Base-by-base conservation (phyloP, 306 rosid species). In the Canavalia gladiata region DNA sequence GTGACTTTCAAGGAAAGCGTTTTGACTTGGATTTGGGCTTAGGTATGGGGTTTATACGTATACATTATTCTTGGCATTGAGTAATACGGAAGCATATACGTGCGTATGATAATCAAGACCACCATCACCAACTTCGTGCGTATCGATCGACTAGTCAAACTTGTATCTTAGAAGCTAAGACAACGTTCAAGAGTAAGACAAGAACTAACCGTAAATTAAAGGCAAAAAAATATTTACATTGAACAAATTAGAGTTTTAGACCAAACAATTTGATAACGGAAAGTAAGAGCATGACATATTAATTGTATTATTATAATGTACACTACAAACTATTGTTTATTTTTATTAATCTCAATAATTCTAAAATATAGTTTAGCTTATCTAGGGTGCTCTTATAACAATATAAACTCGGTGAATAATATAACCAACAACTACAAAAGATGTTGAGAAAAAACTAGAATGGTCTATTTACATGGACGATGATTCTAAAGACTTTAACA, bases 31-130 rank as follows among this genome's bases (percentile, higher is more conserved):
- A 52, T 42, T 57, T 57, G 77, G 77, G 37, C 52, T 4, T 42
- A 56, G 71, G 33, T 13, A 0, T 68, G 76, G 0, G 39, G 39
- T n/a, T 31, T 25, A 41, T 56, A 56, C 57, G 41, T 18, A 56
- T 78, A 60, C 51, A 60, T 52, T 58, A 37, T 52, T 80, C 28
- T 35, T 67, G 56, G 59, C 7, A 57, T 78, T 82, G 80, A 69
- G 66, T 70, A 67, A 69, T 57, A 87, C 72, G 85, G 76, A 82
- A 87, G 75, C 70, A 69, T 64, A 69, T 64, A 56, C 64, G 54
- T 43, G 69, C 3, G 12, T 42, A 28, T 34, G 55, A 55, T 66
- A 54, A 56, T 67, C 7, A 74, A 47, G 12, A 57, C 41, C 8
- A 55, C 56, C 79, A 78, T 52, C 30, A 60, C 55, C 54, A 28